Conservation (phyloP, 768 basidiomycete species). For the Xanthoconium purpureum region DNA sequence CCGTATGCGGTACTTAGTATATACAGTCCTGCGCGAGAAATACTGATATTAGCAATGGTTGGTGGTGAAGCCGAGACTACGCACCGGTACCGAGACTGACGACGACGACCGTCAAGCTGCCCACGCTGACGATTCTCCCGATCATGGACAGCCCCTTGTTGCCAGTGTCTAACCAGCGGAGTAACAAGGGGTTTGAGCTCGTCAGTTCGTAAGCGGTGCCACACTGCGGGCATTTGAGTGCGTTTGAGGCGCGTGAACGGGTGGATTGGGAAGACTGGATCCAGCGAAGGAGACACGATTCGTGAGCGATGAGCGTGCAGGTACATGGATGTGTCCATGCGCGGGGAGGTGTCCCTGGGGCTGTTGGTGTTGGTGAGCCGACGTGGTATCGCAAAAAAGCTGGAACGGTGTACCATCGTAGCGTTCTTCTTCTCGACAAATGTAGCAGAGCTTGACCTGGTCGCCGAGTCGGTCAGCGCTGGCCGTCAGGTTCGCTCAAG, state of each 20-base stretch:
- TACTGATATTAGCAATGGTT: background rate
- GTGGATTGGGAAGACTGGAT: slow-evolving; percentile 67
- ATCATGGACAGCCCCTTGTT: slow-evolving; percentile 49
- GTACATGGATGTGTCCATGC: slow-evolving; percentile 78
- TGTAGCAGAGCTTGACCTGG: slow-evolving; percentile 74
- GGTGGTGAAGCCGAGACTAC: slow-evolving; percentile 20
- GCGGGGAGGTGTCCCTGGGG: slow-evolving; percentile 46
- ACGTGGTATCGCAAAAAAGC: background rate
- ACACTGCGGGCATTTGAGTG: slow-evolving; percentile 81
- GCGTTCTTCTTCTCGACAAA: slow-evolving; percentile 71
- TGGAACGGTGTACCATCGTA: slow-evolving; percentile 36
- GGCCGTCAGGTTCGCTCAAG: background rate
- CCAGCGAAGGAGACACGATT: slow-evolving; percentile 77
- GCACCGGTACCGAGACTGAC: slow-evolving; percentile 61
- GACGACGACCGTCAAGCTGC: slow-evolving; percentile 48
- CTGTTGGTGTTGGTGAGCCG: slow-evolving; percentile 23
- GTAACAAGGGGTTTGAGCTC: slow-evolving; percentile 55
- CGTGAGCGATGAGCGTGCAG: slow-evolving; percentile 79
- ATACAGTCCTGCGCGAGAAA: slow-evolving; percentile 39
- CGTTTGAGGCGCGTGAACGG: slow-evolving; percentile 51
- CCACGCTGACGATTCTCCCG: slow-evolving; percentile 52
- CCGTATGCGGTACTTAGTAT: slow-evolving; percentile 64
- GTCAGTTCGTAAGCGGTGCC: slow-evolving; percentile 62
- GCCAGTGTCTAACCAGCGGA: slow-evolving; percentile 48
- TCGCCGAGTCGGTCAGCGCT: slow-evolving; percentile 1